Evolutionary conservation across 352 stramenopile genomes (phyloP), one percentile per base, ranked within the genome.

Genomic region (Phytophthora agathidicida): DNA sequence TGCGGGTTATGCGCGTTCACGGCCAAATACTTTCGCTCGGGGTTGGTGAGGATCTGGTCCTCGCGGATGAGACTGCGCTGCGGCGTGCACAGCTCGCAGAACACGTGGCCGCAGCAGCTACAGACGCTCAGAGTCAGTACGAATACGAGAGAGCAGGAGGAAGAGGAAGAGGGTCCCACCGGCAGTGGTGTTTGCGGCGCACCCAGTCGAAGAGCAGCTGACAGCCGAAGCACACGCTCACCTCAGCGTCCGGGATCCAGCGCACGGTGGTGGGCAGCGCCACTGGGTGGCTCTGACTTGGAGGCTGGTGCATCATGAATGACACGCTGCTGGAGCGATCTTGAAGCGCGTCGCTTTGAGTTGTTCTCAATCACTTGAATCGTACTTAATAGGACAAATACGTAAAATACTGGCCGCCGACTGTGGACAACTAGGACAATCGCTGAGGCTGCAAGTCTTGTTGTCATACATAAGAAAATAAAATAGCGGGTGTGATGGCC

Each of bases 171-270:
- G 6, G 3, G 16, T 33, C 57, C 31, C 32, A 83, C 73, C 91
- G 77, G 73, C 91, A 97, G 69, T 97, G 88, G 62, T 98, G 91
- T 48, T 94, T 93, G 55, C 86, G 86, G 6, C 87, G 87, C 60
- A 93, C 77, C 86, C 86, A 96, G 70, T 96, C 86, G 63, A 96
- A 96, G 48, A 93, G 72, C 45, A 94, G 73, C 31, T 91, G 77
- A 37, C 86, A 96, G 48, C 78, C 71, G 32, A 74, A 75, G 71
- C 86, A 96, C 27, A 93, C 65, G 30, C 70, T 91, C 54, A 89
- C 84, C 55, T 94, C 86, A 17, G 74, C 83, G 48, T 96, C 86
- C 16, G 77, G 71, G 49, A 93, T 86, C 86, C 86, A 96, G 50
- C 86, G 86, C 60, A 95, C 84, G 2, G 86, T 95, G 47, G 64